Evolutionary conservation across 176 grass and related monocot genomes (phyloP).

Genomic region (Lolium perenne): DNA sequence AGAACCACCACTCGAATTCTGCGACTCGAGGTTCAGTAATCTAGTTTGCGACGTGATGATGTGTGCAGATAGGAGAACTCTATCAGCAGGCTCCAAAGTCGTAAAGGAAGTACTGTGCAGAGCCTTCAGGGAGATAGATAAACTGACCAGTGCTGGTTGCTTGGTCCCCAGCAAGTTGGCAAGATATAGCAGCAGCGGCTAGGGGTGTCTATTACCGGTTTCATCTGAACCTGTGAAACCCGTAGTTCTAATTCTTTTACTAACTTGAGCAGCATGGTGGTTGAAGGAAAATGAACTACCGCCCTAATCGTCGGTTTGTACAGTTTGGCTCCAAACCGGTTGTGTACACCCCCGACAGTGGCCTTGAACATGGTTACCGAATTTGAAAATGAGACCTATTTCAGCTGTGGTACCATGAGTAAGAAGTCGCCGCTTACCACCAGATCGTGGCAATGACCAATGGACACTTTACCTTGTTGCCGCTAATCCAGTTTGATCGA

Average conservation of each 20-base stretch:
- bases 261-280: neutral
- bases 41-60: slow-evolving; percentile 74
- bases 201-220: neutral
- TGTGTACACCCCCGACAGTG: neutral
- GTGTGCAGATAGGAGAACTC: slow-evolving; percentile 75
- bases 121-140: slow-evolving; percentile 82
- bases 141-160: slow-evolving; percentile 15
- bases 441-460: no score
- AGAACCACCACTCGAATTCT: slow-evolving; percentile 50
- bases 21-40: slow-evolving; percentile 65
- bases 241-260: neutral
- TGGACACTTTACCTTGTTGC: no score
- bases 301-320: neutral
- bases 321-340: neutral
- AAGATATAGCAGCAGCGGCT: slow-evolving; percentile 23
- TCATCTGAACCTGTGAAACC: neutral
- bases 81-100: slow-evolving; percentile 63
- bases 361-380: neutral
- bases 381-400: neutral
- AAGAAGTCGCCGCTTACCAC: no score
- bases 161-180: slow-evolving; percentile 5
- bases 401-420: no score
- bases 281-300: neutral
- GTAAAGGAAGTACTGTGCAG: slow-evolving; percentile 56
- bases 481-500: no score